Conservation (phyloP, 2,329 filamentous ascomycete genomes). For the Diaporthe sp. region DNA sequence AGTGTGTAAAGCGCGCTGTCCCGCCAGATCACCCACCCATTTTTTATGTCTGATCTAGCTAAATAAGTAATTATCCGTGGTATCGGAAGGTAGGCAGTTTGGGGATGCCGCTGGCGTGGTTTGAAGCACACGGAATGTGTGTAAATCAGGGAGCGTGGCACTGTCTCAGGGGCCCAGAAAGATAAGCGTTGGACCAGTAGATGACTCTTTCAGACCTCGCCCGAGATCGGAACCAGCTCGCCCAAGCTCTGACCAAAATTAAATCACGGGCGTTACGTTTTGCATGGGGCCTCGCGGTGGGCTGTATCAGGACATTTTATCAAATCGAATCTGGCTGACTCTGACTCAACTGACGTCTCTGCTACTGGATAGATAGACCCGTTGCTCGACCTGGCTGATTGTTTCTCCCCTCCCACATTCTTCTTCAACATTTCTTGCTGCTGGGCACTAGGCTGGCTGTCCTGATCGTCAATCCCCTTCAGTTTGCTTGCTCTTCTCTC, state of each 20-base stretch:
- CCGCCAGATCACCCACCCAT: background rate
- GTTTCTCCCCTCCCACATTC: constrained; percentile 16
- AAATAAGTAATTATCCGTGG: background rate
- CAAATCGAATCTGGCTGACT: constrained; percentile 40
- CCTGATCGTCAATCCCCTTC: constrained; percentile 1
- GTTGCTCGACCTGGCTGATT: constrained; percentile 5
- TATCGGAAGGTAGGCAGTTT: constrained; percentile 7
- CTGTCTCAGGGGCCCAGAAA: constrained; percentile 28
- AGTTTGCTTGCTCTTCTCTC: background rate
- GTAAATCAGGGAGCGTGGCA: constrained; percentile 18
- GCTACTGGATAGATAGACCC: constrained; percentile 30
- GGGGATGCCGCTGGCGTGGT: constrained; percentile 1
- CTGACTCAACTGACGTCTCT: constrained; percentile 34
- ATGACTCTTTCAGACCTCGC: constrained; percentile 34
- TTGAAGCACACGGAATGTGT: constrained; percentile 19
- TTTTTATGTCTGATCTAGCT: background rate
- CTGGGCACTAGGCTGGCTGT: constrained; percentile 11
- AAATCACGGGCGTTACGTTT: constrained; percentile 40
- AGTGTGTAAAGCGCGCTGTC: background rate
- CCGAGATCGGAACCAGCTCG: constrained; percentile 38
- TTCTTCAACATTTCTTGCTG: constrained; percentile 22
- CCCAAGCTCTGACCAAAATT: constrained; percentile 34
- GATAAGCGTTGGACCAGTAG: constrained; percentile 23
- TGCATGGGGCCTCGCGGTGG: constrained; percentile 20
- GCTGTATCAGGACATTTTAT: constrained; percentile 28